These are phyloP conservation scores for Citrus unshiu DNA, from an alignment of 345 rosid genomes.

Conservation along the genomic window DNA sequence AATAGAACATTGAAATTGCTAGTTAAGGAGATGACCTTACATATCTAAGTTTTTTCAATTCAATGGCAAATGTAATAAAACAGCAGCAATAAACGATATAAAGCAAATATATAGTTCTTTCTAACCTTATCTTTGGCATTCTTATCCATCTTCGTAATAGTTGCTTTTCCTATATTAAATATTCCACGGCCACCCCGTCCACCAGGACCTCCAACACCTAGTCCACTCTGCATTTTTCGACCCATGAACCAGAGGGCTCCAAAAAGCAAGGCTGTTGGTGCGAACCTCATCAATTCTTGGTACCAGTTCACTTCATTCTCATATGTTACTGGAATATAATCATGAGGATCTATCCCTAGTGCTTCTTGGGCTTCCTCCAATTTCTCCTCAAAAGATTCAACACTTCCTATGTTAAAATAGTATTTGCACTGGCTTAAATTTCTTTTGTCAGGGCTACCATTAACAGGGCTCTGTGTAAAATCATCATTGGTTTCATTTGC, in stretches of 20 bases:
- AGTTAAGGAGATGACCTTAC: background rate
- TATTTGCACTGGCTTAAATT: slow-evolving; percentile 32
- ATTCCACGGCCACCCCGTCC: slow-evolving; percentile 44
- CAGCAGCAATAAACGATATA: background rate
- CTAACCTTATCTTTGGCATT: slow-evolving; percentile 47
- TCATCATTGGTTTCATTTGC: slow-evolving; percentile 25
- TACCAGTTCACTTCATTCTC: slow-evolving; percentile 36
- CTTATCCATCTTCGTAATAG: slow-evolving; percentile 42
- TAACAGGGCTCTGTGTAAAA: slow-evolving; percentile 14
- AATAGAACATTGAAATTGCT: slow-evolving; percentile 9
- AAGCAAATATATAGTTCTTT: background rate
- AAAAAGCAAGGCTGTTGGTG: slow-evolving; percentile 33
- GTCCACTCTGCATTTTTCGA: slow-evolving; percentile 32
- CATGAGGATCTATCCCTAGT: slow-evolving; percentile 40
- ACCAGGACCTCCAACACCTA: slow-evolving; percentile 46
- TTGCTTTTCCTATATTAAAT: slow-evolving; percentile 47
- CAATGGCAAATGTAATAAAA: background rate
- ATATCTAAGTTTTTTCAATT: background rate
- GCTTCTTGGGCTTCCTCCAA: slow-evolving; percentile 49
- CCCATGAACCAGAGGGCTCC: slow-evolving; percentile 37
- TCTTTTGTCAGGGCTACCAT: slow-evolving; percentile 18
- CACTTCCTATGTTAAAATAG: slow-evolving; percentile 43
- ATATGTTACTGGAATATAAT: slow-evolving; percentile 41
- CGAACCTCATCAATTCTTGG: slow-evolving; percentile 36
- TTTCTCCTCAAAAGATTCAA: slow-evolving; percentile 55